Base-by-base conservation (phyloP, 176 grass and related monocot species). In the Puccinellia tenuiflora region DNA sequence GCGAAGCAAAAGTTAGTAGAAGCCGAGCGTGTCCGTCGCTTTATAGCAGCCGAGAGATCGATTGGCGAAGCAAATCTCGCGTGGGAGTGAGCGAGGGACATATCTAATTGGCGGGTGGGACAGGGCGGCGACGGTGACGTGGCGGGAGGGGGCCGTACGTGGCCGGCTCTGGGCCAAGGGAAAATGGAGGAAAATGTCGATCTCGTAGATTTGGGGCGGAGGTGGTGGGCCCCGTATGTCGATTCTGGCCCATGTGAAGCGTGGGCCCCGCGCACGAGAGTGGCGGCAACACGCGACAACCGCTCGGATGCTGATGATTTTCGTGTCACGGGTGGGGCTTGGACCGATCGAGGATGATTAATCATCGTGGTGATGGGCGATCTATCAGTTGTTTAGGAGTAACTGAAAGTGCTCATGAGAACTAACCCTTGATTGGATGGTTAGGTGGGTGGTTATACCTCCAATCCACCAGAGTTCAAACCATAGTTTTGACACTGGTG, bases 121-220 rank as follows among this genome's bases (percentile, higher is more conserved):
- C 7, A 12, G 50, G 77, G 26, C 73, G 61, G 87, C 65, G 74
- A 86, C 38, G 83, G 73, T 73, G 83, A 90, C 79, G 78, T 90
- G 83, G 79, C 45, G 16, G 8, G 4, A 18, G 22, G 6, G 6
- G 21, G 56, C 2, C 70, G 85, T 66, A 86, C 88, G 83, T 86
- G 88, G 78, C 39, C 24, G 5, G 64, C 34, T 54, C 43, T 0
- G 53, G 55, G 54, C 88, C 88, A 90, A 82, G 83, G 18, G 55
- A 85, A 89, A 77, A 77, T n/a, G 1, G 39, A 1, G 12, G 60
- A 63, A 63, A 81, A 85, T 40, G 77, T 40, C 48, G 40, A 61
- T 68, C 61, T 81, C 83, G 77, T 81, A 20, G 78, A 75, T 53
- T 34, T 68, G 16, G 53, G 53, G n/a, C 6, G 1, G 47, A 20